phyloP scores from a whole-genome alignment of 768 basidiomycete species.

The Suillus ampliporus region DNA sequence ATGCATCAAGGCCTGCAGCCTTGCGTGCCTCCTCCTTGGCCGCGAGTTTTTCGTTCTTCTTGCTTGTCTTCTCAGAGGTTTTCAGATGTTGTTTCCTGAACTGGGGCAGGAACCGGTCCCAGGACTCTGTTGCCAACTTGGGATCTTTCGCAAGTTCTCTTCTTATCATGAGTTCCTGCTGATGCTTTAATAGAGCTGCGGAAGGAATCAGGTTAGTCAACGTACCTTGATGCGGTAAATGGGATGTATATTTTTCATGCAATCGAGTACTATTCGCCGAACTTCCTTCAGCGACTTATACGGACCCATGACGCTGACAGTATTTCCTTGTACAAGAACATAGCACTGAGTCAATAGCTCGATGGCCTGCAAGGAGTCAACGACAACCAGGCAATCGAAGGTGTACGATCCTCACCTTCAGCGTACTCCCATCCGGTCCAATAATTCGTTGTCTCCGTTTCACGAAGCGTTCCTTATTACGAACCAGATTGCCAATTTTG shows the following conservation, averaged over 20 bases:
- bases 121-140: slow-evolving; percentile 89
- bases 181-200: not conserved
- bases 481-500: slow-evolving; percentile 92
- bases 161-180: slow-evolving; percentile 96
- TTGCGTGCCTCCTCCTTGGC: slow-evolving; percentile 66
- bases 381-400: not conserved
- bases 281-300: slow-evolving; percentile 97
- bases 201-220: slow-evolving; percentile 11
- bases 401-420: slow-evolving; percentile 67
- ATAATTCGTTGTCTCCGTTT: slow-evolving; percentile 96
- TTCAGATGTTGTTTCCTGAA: slow-evolving; percentile 94
- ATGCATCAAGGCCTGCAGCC: slow-evolving; percentile 66
- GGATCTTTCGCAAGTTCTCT: slow-evolving; percentile 98
- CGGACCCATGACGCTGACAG: slow-evolving; percentile 97
- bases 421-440: slow-evolving; percentile 94
- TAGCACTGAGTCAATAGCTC: slow-evolving; percentile 97
- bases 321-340: slow-evolving; percentile 96
- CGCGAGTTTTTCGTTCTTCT: slow-evolving; percentile 78
- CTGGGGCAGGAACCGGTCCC: slow-evolving; percentile 97
- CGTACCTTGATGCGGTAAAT: slow-evolving; percentile 96
- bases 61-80: slow-evolving; percentile 91
- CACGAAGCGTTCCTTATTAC: slow-evolving; percentile 97
- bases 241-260: slow-evolving; percentile 99
- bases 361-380: slow-evolving; percentile 72
- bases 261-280: slow-evolving; percentile 93